A percentile compares a stretch with the other conserved stretches of the same genome.
phyloP scores from a whole-genome alignment of 768 basidiomycete genomes.

The Kwoniella shandongensis region DNA sequence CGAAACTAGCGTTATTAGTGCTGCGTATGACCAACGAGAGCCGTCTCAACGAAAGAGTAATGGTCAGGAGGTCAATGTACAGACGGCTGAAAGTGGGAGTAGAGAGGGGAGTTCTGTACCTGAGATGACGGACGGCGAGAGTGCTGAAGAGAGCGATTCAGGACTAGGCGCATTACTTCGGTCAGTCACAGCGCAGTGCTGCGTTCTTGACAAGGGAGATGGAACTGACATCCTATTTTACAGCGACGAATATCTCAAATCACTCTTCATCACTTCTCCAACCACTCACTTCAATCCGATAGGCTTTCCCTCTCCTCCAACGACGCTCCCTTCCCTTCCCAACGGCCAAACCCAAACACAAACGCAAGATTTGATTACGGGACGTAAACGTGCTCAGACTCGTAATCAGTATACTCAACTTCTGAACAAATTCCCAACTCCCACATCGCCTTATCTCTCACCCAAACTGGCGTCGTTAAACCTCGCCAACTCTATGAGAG shows the following conservation, averaged over 20 bases:
- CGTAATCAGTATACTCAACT: slow-evolving; percentile 40
- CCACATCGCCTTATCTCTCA: slow-evolving; percentile 16
- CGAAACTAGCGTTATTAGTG: no score
- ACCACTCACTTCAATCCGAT: neutral
- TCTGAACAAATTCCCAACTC: slow-evolving; percentile 13
- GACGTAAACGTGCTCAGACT: slow-evolving; percentile 17
- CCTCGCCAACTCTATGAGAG: no score
- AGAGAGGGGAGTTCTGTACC: slow-evolving; percentile 19
- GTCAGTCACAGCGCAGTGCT: slow-evolving; percentile 26
- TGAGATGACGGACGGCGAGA: slow-evolving; percentile 43
- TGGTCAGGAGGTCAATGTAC: neutral
- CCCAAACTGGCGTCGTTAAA: neutral
- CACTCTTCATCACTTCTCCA: slow-evolving; percentile 36
- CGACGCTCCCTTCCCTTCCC: neutral
- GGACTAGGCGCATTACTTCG: slow-evolving; percentile 31
- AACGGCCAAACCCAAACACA: neutral
- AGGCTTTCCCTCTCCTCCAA: no score
- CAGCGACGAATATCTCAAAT: slow-evolving; percentile 59
- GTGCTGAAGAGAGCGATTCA: slow-evolving; percentile 35
- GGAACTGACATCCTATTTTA: neutral
- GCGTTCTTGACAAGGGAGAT: no score
- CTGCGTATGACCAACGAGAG: no score
- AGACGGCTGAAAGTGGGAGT: neutral
- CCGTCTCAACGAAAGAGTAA: no score
- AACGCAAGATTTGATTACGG: neutral